phyloP scores from a whole-genome alignment of 208 protist genomes.

The Acanthamoeba sp. region DNA sequence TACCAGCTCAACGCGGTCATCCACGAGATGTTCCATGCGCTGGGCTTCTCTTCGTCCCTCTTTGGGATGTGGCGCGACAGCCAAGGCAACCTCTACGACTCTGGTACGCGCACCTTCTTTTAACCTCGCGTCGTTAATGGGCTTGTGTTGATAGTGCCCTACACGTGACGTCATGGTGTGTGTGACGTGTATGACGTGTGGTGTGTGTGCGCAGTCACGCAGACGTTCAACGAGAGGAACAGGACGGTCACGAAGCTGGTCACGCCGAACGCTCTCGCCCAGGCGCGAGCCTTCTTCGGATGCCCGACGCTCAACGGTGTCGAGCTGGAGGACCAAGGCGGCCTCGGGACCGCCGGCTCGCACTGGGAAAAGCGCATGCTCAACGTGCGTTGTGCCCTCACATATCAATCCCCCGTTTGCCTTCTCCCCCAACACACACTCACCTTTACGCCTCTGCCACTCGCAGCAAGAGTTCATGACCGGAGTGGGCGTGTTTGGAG shows the following conservation, averaged over 20 bases:
- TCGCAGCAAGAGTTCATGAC: conserved; percentile 69
- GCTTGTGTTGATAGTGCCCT: neutral
- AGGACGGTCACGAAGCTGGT: conserved; percentile 40
- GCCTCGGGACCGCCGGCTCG: conserved; percentile 15
- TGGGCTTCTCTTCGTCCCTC: conserved; percentile 33
- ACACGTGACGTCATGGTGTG: neutral
- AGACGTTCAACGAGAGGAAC: neutral
- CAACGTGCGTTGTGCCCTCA: neutral
- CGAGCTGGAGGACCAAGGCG: conserved; percentile 48
- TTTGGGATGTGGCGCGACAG: neutral
- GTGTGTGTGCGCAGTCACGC: neutral
- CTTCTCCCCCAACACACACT: too few relatives aligned
- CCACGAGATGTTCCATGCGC: conserved; percentile 54
- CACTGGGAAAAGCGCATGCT: conserved; percentile 66
- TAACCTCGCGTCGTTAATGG: too few relatives aligned
- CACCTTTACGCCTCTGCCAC: neutral
- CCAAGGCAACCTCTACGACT: neutral
- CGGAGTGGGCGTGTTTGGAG: neutral
- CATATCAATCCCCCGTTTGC: too few relatives aligned
- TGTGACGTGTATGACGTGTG: neutral
- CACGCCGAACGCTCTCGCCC: neutral
- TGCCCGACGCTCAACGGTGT: conserved; percentile 39
- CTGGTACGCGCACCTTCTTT: neutral
- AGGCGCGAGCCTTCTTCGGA: neutral
- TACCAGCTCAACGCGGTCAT: conserved; percentile 63